A percentile compares a stretch with the other conserved stretches of the same genome.
These are phyloP conservation scores for Lathyrus aphaca DNA, from an alignment of 306 rosid species.

Conservation along the genomic window DNA sequence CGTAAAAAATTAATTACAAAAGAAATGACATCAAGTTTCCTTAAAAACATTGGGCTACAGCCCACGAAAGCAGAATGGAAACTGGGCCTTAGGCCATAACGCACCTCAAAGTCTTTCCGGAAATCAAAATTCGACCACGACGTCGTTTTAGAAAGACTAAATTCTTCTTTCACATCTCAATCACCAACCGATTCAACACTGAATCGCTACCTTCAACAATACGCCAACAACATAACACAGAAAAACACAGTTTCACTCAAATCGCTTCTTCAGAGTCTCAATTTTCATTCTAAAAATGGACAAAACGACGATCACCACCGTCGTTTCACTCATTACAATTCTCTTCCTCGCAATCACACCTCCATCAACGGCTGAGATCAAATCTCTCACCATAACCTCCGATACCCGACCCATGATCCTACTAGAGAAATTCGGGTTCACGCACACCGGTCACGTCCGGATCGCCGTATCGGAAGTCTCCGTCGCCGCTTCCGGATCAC, in stretches of 20 bases:
- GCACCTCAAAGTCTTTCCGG: neutral
- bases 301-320: slow-evolving; percentile 41
- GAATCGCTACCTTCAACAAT: slow-evolving; percentile 16
- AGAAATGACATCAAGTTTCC: too few relatives aligned
- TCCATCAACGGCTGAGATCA: slow-evolving; percentile 73
- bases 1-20: too few relatives aligned
- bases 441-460: slow-evolving; percentile 67
- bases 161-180: neutral
- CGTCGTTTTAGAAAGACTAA: neutral
- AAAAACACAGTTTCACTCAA: neutral
- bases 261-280: neutral
- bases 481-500: slow-evolving; percentile 37
- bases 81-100: neutral
- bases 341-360: slow-evolving; percentile 12
- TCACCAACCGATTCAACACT: neutral
- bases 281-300: slow-evolving; percentile 44
- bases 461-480: slow-evolving; percentile 60
- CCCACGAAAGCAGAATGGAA: neutral
- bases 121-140: neutral
- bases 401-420: slow-evolving; percentile 80
- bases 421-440: slow-evolving; percentile 89
- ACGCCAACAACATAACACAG: neutral
- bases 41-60: too few relatives aligned
- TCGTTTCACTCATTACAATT: slow-evolving; percentile 42
- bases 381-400: slow-evolving; percentile 63